Evolutionary conservation across 2,329 filamentous ascomycete genomes (phyloP), one percentile per base, ranked within the genome.

Genomic region (Ramichloridium luteum): DNA sequence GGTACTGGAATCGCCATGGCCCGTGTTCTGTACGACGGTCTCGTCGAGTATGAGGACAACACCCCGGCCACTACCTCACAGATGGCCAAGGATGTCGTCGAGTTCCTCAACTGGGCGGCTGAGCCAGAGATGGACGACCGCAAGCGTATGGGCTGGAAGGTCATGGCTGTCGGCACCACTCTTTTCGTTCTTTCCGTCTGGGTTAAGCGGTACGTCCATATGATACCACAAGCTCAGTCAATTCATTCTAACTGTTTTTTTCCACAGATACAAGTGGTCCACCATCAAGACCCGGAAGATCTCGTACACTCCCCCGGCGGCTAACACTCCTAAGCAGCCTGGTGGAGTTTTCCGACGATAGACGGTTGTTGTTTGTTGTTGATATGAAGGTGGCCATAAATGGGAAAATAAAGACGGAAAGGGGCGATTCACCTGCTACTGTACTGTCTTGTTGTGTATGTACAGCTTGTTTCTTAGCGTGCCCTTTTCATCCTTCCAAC

Each of bases 121-220:
- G 90, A 98, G 70, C 90, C 90, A 29, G 90, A 98, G 72, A 93
- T 94, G 85, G 90, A 98, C 57, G 79, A 94, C 59, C 81, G 90
- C 58, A 98, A 98, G 81, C 90, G 85, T 70, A 98, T 96, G 90
- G 90, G 90, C 54, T 77, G 93, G 74, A 96, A 98, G 77, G 82
- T 93, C 33, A 61, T 98, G 50, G 76, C 80, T 46, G 74, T 93
- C 47, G 75, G 77, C 34, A 71, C 79, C 40, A 74, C 78, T 40
- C 69, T 98, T 43, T 80, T 84, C 57, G 84, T 83, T 35, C 54
- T 96, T 53, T 92, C 81, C 60, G 75, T 98, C 51, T 98, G 86
- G 85, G 80, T 96, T 46, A 98, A 98, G 81, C 78, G 86, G 68
- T 67, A 48, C 48, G 60, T 40, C 13, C 8, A 26, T 11, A 4